Evolutionary conservation across 2,329 filamentous ascomycete species (phyloP), one percentile per base, ranked within the genome.

Genomic region (Fusarium guadeloupense): DNA sequence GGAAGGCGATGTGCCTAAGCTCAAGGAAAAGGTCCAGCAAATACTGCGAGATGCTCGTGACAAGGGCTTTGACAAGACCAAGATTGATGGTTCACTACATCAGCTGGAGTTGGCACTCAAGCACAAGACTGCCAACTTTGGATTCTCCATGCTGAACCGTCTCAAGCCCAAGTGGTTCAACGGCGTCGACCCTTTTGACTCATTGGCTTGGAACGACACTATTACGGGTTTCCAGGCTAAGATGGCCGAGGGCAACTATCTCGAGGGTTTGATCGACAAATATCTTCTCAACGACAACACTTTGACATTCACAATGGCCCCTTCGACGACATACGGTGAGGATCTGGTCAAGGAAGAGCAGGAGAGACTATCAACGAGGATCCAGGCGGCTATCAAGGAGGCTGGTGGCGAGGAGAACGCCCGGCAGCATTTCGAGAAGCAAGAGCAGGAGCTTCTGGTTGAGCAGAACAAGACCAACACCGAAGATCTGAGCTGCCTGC

Each of bases 101-200:
- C 94, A 98, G 75, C 79, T 98, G 5, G 95, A 99, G 73, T 83
- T 99, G n/a, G 85, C 89, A 0, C 79, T 98, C 42, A 97, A 97
- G 78, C 93, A 99, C 79, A 98, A 98, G 81, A 97, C 93, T 1
- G 92, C 95, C 49, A 93, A 90, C 70, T 99, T 99, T 72, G 95
- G 95, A 13, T 92, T 97, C 83, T 89, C 89, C 16, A 85, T 98
- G 47, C 86, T 99, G 76, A 92, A 97, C 68, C 87, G 94, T 35
- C 83, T 97, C 8, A 91, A 96, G 72, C 90, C 92, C 3, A 89
- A 90, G 55, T 99, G 95, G 95, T 98, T 99, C 77, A 96, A 95
- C 53, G 95, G 94, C 6, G 88, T 93, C 4, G 92, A 98, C 73
- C 94, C 95, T 0, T 96, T 98, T 76, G 89, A 96, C 64, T 89